Evolutionary conservation across 768 basidiomycete genomes (phyloP), one percentile per base, ranked within the genome.

Genomic region (Nevesoporus exiguus): DNA sequence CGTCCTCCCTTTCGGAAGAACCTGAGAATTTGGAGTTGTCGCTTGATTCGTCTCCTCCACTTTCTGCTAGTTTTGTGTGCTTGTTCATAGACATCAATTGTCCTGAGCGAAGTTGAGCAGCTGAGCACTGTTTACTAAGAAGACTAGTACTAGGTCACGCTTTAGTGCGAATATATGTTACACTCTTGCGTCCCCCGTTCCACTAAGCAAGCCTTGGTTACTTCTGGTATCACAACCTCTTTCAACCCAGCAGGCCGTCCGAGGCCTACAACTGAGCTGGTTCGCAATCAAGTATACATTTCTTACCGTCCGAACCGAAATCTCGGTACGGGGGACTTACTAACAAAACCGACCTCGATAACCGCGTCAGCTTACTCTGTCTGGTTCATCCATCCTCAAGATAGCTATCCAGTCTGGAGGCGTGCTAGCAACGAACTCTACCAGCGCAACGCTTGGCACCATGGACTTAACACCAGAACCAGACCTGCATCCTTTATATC

Each of bases 401-500:
- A 37, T 47, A 47, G 34, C 29, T n/a, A 15, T 45, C 11, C 33
- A n/a, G 43, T 29, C 54, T 24, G 24, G 36, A 58, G 56, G 45
- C 34, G 17, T 36, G 27, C 24, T 29, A 17, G 53, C 25, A 37
- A 73, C 78, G 72, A 63, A 70, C 22, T 62, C 70, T 39, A 34
- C 58, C 27, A 39, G 33, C 31, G 51, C 65, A 46, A 59, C 68
- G 44, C 62, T 74, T 49, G 62, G 56, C 31, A 57, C 67, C 55
- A 66, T 83, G 60, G 83, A 90, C 70, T 70, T 90, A 27, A 77
- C 79, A 25, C 87, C 84, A 52, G 87, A 86, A 68, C 90, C 89
- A 57, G 91, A 93, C 71, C 74, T 93, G 48, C 81, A 86, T 65
- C 91, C 91, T 42, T 70, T 92, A 40, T 82, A 91, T 65, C 91